Percentiles rank a stretch among this genome's conserved stretches.
These are phyloP conservation scores for Boletellus sp. DNA, from an alignment of 768 basidiomycete genomes.

Conservation along the genomic window DNA sequence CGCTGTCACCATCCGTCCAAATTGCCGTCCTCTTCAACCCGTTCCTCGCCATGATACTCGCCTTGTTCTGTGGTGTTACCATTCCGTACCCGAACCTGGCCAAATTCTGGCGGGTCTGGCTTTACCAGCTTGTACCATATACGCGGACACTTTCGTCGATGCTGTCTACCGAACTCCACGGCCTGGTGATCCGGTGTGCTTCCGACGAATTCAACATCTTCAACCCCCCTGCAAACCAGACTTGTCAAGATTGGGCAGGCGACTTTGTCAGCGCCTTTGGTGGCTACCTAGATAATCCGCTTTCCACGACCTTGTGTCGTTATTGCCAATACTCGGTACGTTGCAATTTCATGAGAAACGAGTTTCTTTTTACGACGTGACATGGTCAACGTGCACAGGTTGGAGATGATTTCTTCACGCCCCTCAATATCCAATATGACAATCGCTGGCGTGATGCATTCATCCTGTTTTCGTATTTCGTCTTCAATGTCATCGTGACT, in stretches of 20 bases:
- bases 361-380: background rate
- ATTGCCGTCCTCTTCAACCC: constrained; percentile 81
- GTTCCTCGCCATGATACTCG: constrained; percentile 60
- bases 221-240: constrained; percentile 69
- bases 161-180: constrained; percentile 75
- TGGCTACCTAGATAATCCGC: constrained; percentile 71
- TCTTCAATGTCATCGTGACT: constrained; percentile 68
- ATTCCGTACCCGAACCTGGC: constrained; percentile 64
- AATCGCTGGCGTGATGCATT: constrained; percentile 70
- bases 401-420: constrained; percentile 68
- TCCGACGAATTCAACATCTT: constrained; percentile 68
- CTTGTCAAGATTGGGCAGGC: constrained; percentile 67
- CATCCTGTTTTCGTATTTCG: constrained; percentile 60
- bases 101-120: constrained; percentile 72
- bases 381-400: constrained; percentile 31
- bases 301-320: constrained; percentile 56
- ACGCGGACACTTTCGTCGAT: constrained; percentile 72
- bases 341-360: background rate
- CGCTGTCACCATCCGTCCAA: constrained; percentile 73
- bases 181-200: constrained; percentile 60
- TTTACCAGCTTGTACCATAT: constrained; percentile 70
- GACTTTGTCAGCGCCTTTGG: constrained; percentile 59
- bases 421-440: constrained; percentile 62
- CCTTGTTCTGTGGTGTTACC: constrained; percentile 79
- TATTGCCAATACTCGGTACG: constrained; percentile 64